Conservation (phyloP, 257 asterid species). For the Gentiana straminea region DNA sequence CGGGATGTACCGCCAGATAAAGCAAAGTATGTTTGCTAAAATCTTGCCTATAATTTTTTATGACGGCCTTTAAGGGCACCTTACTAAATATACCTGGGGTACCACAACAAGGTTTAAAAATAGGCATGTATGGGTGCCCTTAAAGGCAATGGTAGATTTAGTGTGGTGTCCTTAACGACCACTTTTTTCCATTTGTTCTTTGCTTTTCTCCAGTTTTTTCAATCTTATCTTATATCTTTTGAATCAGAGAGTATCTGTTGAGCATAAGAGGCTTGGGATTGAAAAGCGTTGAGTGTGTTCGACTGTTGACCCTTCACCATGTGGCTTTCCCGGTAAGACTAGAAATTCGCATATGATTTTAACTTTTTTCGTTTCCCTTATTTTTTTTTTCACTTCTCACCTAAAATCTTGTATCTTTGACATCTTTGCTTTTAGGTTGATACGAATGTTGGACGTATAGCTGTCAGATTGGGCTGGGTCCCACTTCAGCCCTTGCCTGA, state of each 20-base stretch:
- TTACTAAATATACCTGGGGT: no score
- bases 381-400: no score
- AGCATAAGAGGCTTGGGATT: conserved; percentile 92
- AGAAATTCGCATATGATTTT: not conserved
- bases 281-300: conserved; percentile 94
- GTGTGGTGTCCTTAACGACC: no score
- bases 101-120: no score
- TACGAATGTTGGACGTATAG: conserved; percentile 96
- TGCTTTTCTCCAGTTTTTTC: not conserved
- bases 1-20: conserved; percentile 88
- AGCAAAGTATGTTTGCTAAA: conserved; percentile 58
- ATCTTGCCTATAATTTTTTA: conserved; percentile 2
- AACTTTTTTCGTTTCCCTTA: no score
- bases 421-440: conserved; percentile 53
- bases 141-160: no score
- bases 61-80: not conserved
- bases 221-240: conserved; percentile 11
- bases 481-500: conserved; percentile 98
- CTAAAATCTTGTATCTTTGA: not conserved
- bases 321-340: conserved; percentile 94
- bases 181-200: not conserved
- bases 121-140: no score
- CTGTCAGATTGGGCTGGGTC: conserved; percentile 98
- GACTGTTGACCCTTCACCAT: conserved; percentile 97
- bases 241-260: conserved; percentile 81